These are phyloP conservation scores for Hypoxylon sp. DNA, from an alignment of 2,329 filamentous ascomycete species.

Conservation along the genomic window DNA sequence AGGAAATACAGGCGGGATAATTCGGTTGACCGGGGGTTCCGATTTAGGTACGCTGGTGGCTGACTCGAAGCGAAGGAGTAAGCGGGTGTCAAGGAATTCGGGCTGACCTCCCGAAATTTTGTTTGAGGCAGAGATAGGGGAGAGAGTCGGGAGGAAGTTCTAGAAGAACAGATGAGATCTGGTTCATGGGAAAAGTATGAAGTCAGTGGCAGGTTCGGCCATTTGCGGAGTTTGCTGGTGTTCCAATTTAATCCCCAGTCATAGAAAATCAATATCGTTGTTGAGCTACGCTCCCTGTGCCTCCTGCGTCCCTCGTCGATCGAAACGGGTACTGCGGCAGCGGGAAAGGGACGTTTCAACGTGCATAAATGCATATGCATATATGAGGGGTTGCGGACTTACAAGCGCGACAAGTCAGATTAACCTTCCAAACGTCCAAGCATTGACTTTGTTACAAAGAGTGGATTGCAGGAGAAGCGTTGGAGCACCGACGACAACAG, in stretches of 20 bases:
- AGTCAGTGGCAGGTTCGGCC: slow-evolving; percentile 20
- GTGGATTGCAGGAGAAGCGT: slow-evolving; percentile 4
- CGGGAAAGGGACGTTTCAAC: slow-evolving; percentile 17
- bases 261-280: slow-evolving; percentile 32
- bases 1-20: slow-evolving; percentile 19
- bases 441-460: slow-evolving; percentile 21
- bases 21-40: slow-evolving; percentile 30
- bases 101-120: slow-evolving; percentile 36
- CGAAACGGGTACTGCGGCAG: slow-evolving; percentile 33
- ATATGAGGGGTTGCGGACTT: slow-evolving; percentile 16
- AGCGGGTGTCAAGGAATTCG: slow-evolving; percentile 23
- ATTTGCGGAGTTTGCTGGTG: slow-evolving; percentile 27
- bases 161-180: slow-evolving; percentile 19
- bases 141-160: slow-evolving; percentile 7
- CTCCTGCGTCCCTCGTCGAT: slow-evolving; percentile 16
- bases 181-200: slow-evolving; percentile 18
- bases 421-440: slow-evolving; percentile 16
- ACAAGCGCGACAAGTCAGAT: slow-evolving; percentile 26
- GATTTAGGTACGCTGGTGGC: slow-evolving; percentile 25
- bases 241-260: slow-evolving; percentile 35
- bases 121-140: slow-evolving; percentile 4
- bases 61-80: slow-evolving; percentile 26
- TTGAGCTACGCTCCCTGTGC: slow-evolving; percentile 32
- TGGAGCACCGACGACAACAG: slow-evolving; percentile 16
- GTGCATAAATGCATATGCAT: slow-evolving; percentile 31